These are phyloP conservation scores for Coix lacrymajobi DNA, from an alignment of 176 grass and related monocot species.

Conservation along the genomic window DNA sequence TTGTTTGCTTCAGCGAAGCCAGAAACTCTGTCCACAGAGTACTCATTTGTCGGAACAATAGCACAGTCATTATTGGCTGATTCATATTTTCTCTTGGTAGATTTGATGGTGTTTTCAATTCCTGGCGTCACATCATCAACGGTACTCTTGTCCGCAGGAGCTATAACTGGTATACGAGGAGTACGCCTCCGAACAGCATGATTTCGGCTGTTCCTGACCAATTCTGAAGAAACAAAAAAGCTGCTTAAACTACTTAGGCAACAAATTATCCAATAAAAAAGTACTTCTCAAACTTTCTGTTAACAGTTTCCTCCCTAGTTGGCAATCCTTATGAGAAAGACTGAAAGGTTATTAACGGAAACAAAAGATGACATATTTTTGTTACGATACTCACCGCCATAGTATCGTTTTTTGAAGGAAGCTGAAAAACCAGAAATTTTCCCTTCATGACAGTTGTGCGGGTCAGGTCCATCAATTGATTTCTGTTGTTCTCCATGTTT, in stretches of 20 bases:
- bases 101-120: slow-evolving; percentile 6
- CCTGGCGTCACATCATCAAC: neutral
- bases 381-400: slow-evolving; percentile 32
- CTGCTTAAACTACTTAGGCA: neutral
- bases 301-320: neutral
- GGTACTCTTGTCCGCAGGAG: slow-evolving; percentile 20
- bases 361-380: neutral
- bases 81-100: slow-evolving; percentile 14
- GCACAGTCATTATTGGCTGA: slow-evolving; percentile 1
- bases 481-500: slow-evolving; percentile 25
- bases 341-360: neutral
- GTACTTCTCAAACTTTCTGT: neutral
- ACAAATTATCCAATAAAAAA: neutral
- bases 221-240: slow-evolving; percentile 36
- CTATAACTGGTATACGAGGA: slow-evolving; percentile 36
- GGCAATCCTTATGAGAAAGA: neutral
- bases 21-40: slow-evolving; percentile 38
- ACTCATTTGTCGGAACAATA: neutral
- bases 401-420: slow-evolving; percentile 43
- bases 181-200: slow-evolving; percentile 41
- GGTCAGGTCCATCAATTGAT: slow-evolving; percentile 19
- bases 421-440: slow-evolving; percentile 38
- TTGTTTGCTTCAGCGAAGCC: slow-evolving; percentile 32
- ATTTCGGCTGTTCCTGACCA: neutral
- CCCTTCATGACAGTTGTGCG: slow-evolving; percentile 1